A percentile compares a stretch with the other conserved stretches of the same genome.
These are phyloP conservation scores for Jacaranda mimosifolia DNA, from an alignment of 257 asterid genomes.

Conservation along the genomic window DNA sequence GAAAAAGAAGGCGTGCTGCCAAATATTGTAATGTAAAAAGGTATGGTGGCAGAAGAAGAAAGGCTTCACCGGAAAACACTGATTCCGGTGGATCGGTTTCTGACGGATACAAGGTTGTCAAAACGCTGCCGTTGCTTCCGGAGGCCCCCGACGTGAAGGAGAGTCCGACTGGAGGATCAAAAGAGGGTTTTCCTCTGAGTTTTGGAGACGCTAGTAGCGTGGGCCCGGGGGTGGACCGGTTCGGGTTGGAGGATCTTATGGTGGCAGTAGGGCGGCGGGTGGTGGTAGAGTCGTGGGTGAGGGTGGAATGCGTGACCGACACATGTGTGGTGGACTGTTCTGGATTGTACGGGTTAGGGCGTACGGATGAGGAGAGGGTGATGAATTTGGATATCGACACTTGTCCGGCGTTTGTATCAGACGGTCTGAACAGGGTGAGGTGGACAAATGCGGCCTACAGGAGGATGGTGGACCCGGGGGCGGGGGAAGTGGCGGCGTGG, in stretches of 20 bases:
- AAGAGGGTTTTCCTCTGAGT: slow-evolving; percentile 29
- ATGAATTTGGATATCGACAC: slow-evolving; percentile 42
- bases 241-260: background rate
- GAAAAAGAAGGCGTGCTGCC: slow-evolving; percentile 41
- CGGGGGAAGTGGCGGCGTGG: slow-evolving; percentile 37
- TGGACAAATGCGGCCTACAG: slow-evolving; percentile 52
- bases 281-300: slow-evolving; percentile 41
- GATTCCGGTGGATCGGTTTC: slow-evolving; percentile 19
- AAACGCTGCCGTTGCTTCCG: slow-evolving; percentile 45
- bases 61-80: slow-evolving; percentile 17
- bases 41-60: slow-evolving; percentile 26
- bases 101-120: slow-evolving; percentile 23
- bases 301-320: slow-evolving; percentile 40
- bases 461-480: slow-evolving; percentile 33
- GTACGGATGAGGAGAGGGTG: slow-evolving; percentile 44
- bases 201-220: slow-evolving; percentile 33
- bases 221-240: background rate
- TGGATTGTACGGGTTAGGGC: slow-evolving; percentile 23
- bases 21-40: slow-evolving; percentile 2
- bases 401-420: slow-evolving; percentile 57
- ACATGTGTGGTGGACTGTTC: slow-evolving; percentile 24
- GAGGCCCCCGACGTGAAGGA: slow-evolving; percentile 39
- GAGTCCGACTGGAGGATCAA: background rate
- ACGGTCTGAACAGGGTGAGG: slow-evolving; percentile 39
- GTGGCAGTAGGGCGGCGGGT: background rate